Evolutionary conservation across 306 rosid genomes (phyloP).

Genomic region (Casuarina cunninghamiana): DNA sequence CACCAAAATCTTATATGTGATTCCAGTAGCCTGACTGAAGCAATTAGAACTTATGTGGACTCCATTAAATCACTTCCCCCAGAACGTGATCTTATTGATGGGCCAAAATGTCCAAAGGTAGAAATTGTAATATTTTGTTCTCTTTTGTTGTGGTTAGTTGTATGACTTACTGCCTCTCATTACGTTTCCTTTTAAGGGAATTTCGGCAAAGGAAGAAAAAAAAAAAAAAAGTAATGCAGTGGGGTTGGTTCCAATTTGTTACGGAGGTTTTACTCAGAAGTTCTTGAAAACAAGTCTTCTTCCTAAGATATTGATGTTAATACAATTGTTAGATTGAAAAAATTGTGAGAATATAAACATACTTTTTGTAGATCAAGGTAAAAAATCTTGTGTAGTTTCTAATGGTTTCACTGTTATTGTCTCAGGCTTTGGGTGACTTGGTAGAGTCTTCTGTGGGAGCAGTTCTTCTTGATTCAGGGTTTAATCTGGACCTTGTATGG

Average conservation of each 20-base stretch:
- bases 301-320: neutral
- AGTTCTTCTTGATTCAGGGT: conserved; percentile 86
- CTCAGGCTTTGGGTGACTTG: conserved; percentile 87
- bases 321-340: neutral
- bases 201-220: too few species aligned
- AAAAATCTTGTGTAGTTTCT: neutral
- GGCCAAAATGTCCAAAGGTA: conserved; percentile 91
- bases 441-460: conserved; percentile 95
- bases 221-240: too few species aligned
- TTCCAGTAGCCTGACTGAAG: conserved; percentile 55
- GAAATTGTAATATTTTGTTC: neutral
- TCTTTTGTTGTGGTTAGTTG: neutral
- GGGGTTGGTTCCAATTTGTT: too few species aligned
- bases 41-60: conserved; percentile 56
- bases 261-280: neutral
- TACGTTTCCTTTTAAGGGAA: too few species aligned
- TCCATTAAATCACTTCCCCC: conserved; percentile 35
- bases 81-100: conserved; percentile 32
- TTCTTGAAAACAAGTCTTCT: neutral
- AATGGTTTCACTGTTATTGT: conserved; percentile 21
- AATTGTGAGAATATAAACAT: neutral
- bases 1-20: conserved; percentile 66
- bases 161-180: neutral
- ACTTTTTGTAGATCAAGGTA: neutral
- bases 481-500: conserved; percentile 71